A percentile compares a stretch with the other conserved stretches of the same genome.
Conservation (phyloP, 2,329 filamentous ascomycete genomes). For the Hysterium pulicare region DNA sequence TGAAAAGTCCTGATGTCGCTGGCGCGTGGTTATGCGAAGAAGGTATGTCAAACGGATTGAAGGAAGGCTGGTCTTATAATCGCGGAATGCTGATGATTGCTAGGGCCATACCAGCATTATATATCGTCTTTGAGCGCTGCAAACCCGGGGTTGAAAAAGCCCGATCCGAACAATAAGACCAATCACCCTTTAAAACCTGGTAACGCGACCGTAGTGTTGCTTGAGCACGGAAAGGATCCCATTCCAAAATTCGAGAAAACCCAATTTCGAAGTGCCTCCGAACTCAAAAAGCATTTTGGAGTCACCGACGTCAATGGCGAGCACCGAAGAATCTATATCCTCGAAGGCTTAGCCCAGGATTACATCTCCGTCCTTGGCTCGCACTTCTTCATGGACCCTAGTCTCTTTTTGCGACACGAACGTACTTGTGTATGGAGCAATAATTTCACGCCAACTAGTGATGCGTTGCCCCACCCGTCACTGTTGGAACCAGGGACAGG, state of each 20-base stretch:
- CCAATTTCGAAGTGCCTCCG: slow-evolving; percentile 12
- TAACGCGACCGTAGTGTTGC: slow-evolving; percentile 22
- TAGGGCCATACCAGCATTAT: slow-evolving; percentile 27
- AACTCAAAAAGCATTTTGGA: slow-evolving; percentile 19
- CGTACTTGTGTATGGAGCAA: slow-evolving; percentile 35
- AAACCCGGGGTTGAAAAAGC: slow-evolving; percentile 26
- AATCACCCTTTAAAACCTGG: slow-evolving; percentile 14
- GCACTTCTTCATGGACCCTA: slow-evolving; percentile 33
- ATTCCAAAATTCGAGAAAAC: slow-evolving; percentile 15
- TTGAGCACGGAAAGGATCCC: slow-evolving; percentile 18
- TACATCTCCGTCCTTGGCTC: slow-evolving; percentile 25
- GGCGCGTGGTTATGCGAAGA: slow-evolving; percentile 2
- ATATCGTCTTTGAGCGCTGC: slow-evolving; percentile 25
- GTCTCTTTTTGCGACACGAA: slow-evolving; percentile 31
- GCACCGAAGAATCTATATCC: slow-evolving; percentile 26
- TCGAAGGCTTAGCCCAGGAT: slow-evolving; percentile 31
- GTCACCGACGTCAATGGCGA: slow-evolving; percentile 8
- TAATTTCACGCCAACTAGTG: slow-evolving; percentile 32
- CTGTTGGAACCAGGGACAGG: slow-evolving; percentile 21
- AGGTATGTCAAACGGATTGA: not conserved
- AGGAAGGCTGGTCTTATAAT: not conserved
- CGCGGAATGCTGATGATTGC: not conserved
- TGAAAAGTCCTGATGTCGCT: no score
- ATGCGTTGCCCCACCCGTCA: slow-evolving; percentile 30
- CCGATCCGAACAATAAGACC: slow-evolving; percentile 28